Conservation (phyloP, 495 filamentous ascomycete species). For the Penicillium pancosmium region DNA sequence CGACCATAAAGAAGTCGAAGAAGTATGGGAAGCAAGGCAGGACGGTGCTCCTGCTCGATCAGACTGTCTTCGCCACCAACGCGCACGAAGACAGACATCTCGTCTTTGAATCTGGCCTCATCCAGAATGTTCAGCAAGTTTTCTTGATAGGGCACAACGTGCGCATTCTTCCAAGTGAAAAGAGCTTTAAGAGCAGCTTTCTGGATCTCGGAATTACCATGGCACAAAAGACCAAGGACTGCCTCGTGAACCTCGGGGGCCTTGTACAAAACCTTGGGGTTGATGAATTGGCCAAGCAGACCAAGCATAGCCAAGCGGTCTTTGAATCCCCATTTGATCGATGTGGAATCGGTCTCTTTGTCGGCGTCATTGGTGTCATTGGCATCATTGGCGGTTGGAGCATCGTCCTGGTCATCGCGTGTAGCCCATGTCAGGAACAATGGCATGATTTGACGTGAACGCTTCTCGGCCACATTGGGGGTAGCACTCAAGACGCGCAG, state of each 20-base stretch:
- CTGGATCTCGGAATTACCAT: conserved; percentile 89
- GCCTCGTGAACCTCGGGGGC: conserved; percentile 74
- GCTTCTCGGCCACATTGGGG: conserved; percentile 79
- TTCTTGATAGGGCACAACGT: conserved; percentile 78
- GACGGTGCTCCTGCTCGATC: conserved; percentile 72
- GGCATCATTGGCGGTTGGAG: conserved; percentile 36
- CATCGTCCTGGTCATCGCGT: conserved; percentile 52
- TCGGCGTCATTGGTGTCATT: conserved; percentile 23
- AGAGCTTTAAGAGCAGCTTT: conserved; percentile 81
- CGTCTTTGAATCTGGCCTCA: conserved; percentile 88
- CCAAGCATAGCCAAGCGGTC: conserved; percentile 81
- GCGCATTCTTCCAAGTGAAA: conserved; percentile 81
- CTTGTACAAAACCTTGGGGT: conserved; percentile 80
- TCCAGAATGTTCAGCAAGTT: conserved; percentile 87
- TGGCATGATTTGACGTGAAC: conserved; percentile 81
- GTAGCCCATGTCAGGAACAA: conserved; percentile 78
- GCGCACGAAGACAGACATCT: conserved; percentile 83
- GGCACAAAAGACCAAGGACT: conserved; percentile 71
- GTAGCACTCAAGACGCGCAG: conserved; percentile 74
- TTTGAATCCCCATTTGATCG: conserved; percentile 57
- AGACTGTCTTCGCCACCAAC: conserved; percentile 66
- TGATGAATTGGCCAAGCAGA: conserved; percentile 82
- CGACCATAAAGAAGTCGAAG: conserved; percentile 88
- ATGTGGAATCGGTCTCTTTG: conserved; percentile 18
- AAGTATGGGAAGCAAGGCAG: conserved; percentile 77